phyloP scores from a whole-genome alignment of 345 rosid genomes.

The Clausena lansium region DNA sequence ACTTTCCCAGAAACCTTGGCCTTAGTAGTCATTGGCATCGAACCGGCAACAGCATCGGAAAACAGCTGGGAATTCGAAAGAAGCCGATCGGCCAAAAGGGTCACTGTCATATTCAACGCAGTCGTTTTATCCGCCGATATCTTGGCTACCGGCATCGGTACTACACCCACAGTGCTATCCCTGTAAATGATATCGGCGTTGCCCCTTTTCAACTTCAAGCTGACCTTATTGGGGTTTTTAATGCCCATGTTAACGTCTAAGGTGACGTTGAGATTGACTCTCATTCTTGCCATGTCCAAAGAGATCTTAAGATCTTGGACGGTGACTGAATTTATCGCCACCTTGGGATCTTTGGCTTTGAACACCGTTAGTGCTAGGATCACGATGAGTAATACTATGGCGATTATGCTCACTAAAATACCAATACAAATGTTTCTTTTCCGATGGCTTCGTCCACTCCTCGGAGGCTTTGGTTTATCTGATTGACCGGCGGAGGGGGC shows the following conservation, averaged over 20 bases:
- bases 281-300: conserved; percentile 23
- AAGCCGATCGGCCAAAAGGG: conserved; percentile 64
- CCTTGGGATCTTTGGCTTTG: conserved; percentile 60
- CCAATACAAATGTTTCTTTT: conserved; percentile 45
- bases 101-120: conserved; percentile 55
- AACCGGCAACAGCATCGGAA: conserved; percentile 36
- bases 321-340: conserved; percentile 42
- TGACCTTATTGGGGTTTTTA: conserved; percentile 69
- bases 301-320: conserved; percentile 34
- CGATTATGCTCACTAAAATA: conserved; percentile 17
- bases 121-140: conserved; percentile 43
- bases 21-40: conserved; percentile 42
- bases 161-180: conserved; percentile 57
- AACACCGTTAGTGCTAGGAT: conserved; percentile 66
- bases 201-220: conserved; percentile 46
- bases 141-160: conserved; percentile 56
- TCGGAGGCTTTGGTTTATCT: background rate
- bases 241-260: conserved; percentile 51
- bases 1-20: conserved; percentile 65
- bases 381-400: conserved; percentile 35
- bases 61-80: conserved; percentile 34
- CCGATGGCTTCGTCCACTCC: background rate
- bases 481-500: background rate
- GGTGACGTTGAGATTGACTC: conserved; percentile 44
- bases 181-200: conserved; percentile 57